Conservation (phyloP, 495 filamentous ascomycete genomes). For the Podospora pseudopauciseta region DNA sequence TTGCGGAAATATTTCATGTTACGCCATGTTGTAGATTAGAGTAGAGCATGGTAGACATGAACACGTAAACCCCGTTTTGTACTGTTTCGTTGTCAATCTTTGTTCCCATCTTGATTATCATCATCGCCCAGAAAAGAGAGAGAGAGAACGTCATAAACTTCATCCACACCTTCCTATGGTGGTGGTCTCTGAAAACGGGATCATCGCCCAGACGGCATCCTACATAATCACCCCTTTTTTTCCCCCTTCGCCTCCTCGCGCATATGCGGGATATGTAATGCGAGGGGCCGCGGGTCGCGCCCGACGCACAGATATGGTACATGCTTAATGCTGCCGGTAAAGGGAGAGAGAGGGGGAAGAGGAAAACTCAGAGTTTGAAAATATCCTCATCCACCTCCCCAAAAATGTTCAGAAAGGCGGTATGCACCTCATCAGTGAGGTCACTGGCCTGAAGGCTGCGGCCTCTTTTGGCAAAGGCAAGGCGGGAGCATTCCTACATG, state of each 20-base stretch:
- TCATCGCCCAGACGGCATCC: background rate
- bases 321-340: background rate
- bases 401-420: conserved; percentile 76
- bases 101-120: background rate
- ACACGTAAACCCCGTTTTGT: background rate
- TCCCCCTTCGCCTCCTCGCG: background rate
- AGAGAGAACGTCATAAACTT: background rate
- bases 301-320: background rate
- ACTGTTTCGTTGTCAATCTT: background rate
- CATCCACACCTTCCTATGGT: background rate
- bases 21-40: background rate
- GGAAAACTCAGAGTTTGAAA: conserved; percentile 20
- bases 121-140: background rate
- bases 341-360: background rate
- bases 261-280: background rate
- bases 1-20: background rate
- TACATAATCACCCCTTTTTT: background rate
- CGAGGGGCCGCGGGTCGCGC: background rate
- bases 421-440: conserved; percentile 84
- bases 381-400: conserved; percentile 44
- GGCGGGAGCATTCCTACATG: conserved; percentile 70
- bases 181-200: background rate
- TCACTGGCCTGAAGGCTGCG: conserved; percentile 91
- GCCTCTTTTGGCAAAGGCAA: conserved; percentile 83
- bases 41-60: background rate